These are phyloP conservation scores for Cicer chorassanicum DNA, from an alignment of 306 rosid genomes.

Conservation along the genomic window DNA sequence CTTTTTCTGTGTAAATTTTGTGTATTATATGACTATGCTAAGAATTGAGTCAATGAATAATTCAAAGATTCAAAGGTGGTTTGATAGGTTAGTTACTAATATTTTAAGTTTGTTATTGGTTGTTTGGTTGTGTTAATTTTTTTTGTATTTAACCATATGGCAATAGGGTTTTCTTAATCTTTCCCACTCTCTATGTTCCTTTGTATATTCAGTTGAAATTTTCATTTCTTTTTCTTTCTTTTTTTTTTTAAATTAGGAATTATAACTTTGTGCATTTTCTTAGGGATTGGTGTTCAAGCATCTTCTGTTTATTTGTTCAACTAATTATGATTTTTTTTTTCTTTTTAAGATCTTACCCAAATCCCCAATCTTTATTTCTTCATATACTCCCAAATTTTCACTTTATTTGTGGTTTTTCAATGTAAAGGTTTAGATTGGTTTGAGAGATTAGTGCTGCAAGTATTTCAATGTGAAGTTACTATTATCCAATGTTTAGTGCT, in stretches of 20 bases:
- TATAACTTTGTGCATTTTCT: no score
- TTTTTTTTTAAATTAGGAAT: no score
- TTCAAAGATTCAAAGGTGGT: conserved; percentile 1
- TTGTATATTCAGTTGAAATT: background rate
- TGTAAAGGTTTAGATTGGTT: no score
- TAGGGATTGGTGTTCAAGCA: no score
- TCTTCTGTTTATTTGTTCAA: background rate
- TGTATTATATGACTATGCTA: background rate
- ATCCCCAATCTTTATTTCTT: background rate
- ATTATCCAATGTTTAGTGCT: no score
- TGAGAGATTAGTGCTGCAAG: no score
- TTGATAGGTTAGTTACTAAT: background rate
- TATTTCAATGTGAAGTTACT: no score
- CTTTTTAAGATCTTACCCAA: background rate
- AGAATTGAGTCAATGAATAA: background rate
- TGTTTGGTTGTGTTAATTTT: background rate
- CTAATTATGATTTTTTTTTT: background rate
- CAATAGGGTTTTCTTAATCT: conserved; percentile 23
- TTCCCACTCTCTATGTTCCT: background rate
- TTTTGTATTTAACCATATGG: background rate
- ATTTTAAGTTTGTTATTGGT: background rate
- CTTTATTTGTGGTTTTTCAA: background rate
- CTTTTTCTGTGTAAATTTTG: background rate
- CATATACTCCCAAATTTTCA: background rate
- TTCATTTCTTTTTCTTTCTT: no score